Percentiles rank a stretch among this genome's conserved stretches.
Evolutionary conservation across 768 basidiomycete genomes (phyloP).

Genomic region (Mycena kentingensis): DNA sequence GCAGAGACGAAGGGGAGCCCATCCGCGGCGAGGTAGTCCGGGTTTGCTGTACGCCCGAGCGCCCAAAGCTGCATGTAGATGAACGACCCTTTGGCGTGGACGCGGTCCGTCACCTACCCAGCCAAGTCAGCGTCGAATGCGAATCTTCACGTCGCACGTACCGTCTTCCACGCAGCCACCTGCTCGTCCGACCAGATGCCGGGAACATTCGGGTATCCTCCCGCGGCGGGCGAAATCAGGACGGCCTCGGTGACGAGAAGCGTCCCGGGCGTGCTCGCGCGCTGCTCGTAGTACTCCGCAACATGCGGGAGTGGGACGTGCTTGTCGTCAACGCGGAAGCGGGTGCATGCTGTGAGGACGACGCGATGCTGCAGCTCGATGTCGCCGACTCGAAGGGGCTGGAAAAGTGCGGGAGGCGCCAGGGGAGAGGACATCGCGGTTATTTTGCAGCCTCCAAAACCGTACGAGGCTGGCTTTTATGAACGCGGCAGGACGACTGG

Average conservation of each 20-base stretch:
- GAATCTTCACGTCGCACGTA: too few relatives aligned
- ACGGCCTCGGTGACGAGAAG: constrained; percentile 45
- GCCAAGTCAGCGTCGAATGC: too few relatives aligned
- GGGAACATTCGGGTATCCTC: constrained; percentile 36
- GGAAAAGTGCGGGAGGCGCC: constrained; percentile 37
- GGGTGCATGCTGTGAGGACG: constrained; percentile 49
- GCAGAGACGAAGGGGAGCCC: constrained; percentile 33
- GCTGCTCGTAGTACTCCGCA: constrained; percentile 32
- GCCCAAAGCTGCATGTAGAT: constrained; percentile 56
- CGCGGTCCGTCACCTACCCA: constrained; percentile 20
- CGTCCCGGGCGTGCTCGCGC: constrained; percentile 31
- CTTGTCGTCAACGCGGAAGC: constrained; percentile 35
- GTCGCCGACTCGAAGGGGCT: constrained; percentile 40
- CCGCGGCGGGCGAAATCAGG: constrained; percentile 34
- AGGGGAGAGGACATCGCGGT: too few relatives aligned
- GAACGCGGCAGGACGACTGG: too few relatives aligned
- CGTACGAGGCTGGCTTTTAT: too few relatives aligned
- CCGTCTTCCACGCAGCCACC: constrained; percentile 47
- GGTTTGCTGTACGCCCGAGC: constrained; percentile 38
- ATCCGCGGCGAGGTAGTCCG: constrained; percentile 25
- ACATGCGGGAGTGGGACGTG: constrained; percentile 36
- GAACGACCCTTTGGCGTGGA: constrained; percentile 29
- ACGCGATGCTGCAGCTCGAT: constrained; percentile 44
- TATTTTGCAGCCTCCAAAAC: too few relatives aligned
- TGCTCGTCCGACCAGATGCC: constrained; percentile 49